A percentile compares a stretch with the other conserved stretches of the same genome.
Conservation (phyloP, 2,329 filamentous ascomycete species). For the Neoascochyta sp. region DNA sequence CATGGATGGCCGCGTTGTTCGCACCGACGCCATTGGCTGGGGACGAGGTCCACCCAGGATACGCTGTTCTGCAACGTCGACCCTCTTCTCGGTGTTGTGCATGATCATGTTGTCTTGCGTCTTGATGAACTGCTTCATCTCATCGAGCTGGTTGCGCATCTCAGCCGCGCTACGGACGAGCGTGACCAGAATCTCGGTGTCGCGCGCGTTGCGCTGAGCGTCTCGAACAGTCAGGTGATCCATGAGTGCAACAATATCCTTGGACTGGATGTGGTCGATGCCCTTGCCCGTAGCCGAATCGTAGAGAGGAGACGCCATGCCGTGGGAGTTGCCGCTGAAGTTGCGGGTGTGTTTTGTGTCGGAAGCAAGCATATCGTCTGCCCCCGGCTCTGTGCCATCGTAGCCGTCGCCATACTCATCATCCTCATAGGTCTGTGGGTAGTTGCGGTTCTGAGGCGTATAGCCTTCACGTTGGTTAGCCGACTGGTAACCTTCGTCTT, state of each 20-base stretch:
- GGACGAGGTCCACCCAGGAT: conserved; percentile 83
- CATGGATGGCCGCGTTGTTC: conserved; percentile 52
- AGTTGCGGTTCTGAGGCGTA: conserved; percentile 44
- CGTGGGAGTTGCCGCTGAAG: conserved; percentile 85
- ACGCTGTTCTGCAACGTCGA: conserved; percentile 78
- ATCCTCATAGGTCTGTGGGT: conserved; percentile 52
- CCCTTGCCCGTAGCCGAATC: conserved; percentile 84
- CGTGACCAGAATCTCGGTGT: conserved; percentile 93
- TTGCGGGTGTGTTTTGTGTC: conserved; percentile 58
- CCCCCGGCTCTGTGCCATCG: conserved; percentile 39
- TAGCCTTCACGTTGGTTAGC: conserved; percentile 57
- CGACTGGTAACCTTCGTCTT: conserved; percentile 88
- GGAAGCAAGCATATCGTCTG: conserved; percentile 45
- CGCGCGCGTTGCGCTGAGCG: conserved; percentile 89
- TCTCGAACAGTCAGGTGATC: conserved; percentile 97
- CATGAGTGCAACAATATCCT: conserved; percentile 96
- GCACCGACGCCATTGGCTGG: conserved; percentile 66
- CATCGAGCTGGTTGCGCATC: conserved; percentile 94
- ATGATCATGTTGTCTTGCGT: conserved; percentile 89
- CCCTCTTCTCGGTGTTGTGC: conserved; percentile 79
- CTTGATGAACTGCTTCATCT: conserved; percentile 87
- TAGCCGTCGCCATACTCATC: conserved; percentile 55
- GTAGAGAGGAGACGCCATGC: conserved; percentile 84
- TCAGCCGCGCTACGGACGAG: conserved; percentile 91
- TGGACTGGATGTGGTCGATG: conserved; percentile 88